Conservation (phyloP, 164 flowering plant genomes). For the Nymphaea thermarum region DNA sequence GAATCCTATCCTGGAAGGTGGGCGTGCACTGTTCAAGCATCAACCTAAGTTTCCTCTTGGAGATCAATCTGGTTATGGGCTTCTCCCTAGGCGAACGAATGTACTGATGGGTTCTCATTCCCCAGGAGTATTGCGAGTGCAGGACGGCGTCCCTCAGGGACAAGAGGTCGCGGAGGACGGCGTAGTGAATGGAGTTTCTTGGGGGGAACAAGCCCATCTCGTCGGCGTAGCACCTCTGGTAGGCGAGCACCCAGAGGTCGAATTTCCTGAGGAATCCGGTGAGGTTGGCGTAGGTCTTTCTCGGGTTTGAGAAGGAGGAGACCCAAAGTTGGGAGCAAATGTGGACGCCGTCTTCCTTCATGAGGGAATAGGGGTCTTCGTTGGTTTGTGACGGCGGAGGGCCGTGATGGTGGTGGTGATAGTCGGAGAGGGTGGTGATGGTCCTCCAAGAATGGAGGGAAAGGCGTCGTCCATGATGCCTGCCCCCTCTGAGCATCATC, state of each 20-base stretch:
- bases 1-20: constrained; percentile 73
- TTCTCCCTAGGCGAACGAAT: constrained; percentile 60
- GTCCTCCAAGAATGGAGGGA: constrained; percentile 5
- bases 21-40: constrained; percentile 32
- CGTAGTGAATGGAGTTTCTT: constrained; percentile 43
- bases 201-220: constrained; percentile 81
- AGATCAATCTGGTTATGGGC: constrained; percentile 19
- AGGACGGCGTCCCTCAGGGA: constrained; percentile 62
- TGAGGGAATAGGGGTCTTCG: constrained; percentile 50
- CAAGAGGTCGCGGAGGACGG: constrained; percentile 41
- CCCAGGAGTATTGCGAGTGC: constrained; percentile 44
- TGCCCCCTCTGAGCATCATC: background rate
- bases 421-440: constrained; percentile 8
- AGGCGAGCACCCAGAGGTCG: constrained; percentile 92
- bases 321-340: constrained; percentile 70
- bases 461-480: background rate
- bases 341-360: constrained; percentile 78
- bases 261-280: constrained; percentile 75
- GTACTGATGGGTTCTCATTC: constrained; percentile 21
- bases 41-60: constrained; percentile 37
- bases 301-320: constrained; percentile 15
- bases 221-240: constrained; percentile 76
- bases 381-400: constrained; percentile 3
- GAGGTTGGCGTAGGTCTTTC: constrained; percentile 49
- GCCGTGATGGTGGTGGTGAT: constrained; percentile 8